Base-by-base conservation (phyloP, 1,284 basidiomycete genomes). In the Clitocybe nebularis region DNA sequence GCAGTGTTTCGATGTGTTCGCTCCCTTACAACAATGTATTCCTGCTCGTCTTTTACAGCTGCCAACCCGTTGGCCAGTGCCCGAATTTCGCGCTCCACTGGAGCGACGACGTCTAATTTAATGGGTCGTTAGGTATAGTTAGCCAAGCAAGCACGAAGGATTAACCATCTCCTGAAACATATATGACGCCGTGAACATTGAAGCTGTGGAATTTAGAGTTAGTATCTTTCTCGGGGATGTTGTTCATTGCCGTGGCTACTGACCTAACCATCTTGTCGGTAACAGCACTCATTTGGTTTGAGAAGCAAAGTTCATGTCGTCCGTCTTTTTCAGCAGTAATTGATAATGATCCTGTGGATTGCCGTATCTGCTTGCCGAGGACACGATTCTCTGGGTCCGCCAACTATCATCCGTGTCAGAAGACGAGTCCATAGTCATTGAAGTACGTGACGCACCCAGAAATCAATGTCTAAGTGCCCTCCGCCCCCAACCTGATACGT, bases 401-500 rank as follows among this genome's bases (percentile, higher is more conserved):
- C 39, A 95, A 77, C 93, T 94, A 56, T 11, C 48, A 36, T 45
- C 20, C 32, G 28, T 36, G 17, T 48, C 23, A 49, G 35, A n/a
- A n/a, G n/a, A n/a, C n/a, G n/a, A n/a, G n/a, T n/a, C n/a, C n/a
- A n/a, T n/a, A n/a, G n/a, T n/a, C n/a, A n/a, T 21, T 24, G 30
- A 26, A 38, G 17, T 20, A 20, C 17, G 7, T 6, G 36, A 69
- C 75, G 51, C 53, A 96, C 90, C 81, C 84, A 92, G 58, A 97
- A 95, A 68, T 99, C 95, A 50, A 99, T 90, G 64, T 99, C 96
- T 41, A 99, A 70, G 57, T 97, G 89, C 1, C 96, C 96, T 21
- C 95, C 94, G 16, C 90, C 89, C 42, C 93, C 93, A 8, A 99
- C 95, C 77, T 99, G 95, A 65, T 97, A 99, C 34, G 95, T 97